These are phyloP conservation scores for Tolypocladium tropicale DNA, from an alignment of 2,329 filamentous ascomycete genomes.

Conservation along the genomic window DNA sequence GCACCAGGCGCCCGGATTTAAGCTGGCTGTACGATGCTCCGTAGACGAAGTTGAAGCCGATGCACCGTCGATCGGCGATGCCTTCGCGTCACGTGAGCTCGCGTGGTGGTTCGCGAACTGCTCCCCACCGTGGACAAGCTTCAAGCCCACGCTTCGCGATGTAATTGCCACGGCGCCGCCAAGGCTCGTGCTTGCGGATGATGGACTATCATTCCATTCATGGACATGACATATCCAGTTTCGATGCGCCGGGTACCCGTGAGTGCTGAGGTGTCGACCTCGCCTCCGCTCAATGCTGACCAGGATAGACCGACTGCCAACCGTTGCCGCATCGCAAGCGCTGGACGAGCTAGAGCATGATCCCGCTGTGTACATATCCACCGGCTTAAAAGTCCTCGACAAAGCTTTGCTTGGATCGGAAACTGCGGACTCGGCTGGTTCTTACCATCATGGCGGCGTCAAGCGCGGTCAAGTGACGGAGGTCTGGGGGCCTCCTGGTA, in stretches of 20 bases:
- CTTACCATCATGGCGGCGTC: constrained; percentile 42
- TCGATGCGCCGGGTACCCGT: constrained; percentile 45
- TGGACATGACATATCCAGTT: constrained; percentile 50
- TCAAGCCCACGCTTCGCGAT: neutral
- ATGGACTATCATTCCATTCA: constrained; percentile 53
- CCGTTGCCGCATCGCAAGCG: constrained; percentile 65
- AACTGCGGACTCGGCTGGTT: constrained; percentile 6
- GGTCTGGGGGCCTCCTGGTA: constrained; percentile 77
- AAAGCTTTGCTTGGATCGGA: constrained; percentile 21
- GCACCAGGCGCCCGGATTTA: neutral
- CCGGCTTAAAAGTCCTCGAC: constrained; percentile 45
- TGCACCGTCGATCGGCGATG: too few relatives aligned
- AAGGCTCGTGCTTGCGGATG: constrained; percentile 12
- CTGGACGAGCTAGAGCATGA: constrained; percentile 48
- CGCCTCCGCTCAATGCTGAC: neutral
- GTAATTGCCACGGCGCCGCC: neutral
- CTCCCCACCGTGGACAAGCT: neutral
- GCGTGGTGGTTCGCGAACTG: neutral
- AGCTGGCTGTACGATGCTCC: neutral
- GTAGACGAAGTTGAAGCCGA: too few relatives aligned
- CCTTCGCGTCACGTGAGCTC: constrained; percentile 5
- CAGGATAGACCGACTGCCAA: constrained; percentile 59
- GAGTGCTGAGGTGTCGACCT: constrained; percentile 9
- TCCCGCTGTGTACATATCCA: constrained; percentile 41
- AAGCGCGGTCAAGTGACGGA: constrained; percentile 72